These are phyloP conservation scores for Suillus lakei DNA, from an alignment of 768 basidiomycete genomes.

Conservation along the genomic window DNA sequence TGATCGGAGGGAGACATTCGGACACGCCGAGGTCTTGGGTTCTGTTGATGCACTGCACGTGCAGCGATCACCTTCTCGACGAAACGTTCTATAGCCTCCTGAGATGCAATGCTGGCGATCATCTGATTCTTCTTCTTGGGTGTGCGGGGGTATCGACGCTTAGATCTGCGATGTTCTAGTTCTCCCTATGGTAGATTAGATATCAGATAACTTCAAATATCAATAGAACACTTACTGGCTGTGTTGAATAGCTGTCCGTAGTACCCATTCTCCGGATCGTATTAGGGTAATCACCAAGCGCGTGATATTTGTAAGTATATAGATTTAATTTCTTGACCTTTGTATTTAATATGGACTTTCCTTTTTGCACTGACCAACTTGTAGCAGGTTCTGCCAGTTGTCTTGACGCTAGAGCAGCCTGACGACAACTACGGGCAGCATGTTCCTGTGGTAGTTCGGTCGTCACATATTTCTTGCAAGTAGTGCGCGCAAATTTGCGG, in stretches of 20 bases:
- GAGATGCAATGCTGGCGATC: conserved; percentile 26
- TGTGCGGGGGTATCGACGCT: conserved; percentile 39
- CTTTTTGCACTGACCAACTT: neutral
- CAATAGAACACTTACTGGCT: conserved; percentile 26
- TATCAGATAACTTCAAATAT: too few species aligned
- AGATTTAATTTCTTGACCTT: conserved; percentile 21
- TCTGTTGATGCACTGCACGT: too few species aligned
- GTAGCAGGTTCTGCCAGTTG: neutral
- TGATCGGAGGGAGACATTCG: too few species aligned
- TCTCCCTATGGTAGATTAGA: conserved; percentile 36
- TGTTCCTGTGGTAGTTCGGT: conserved; percentile 34
- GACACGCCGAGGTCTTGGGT: too few species aligned
- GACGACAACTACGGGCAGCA: conserved; percentile 23
- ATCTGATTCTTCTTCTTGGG: conserved; percentile 36
- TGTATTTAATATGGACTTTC: neutral
- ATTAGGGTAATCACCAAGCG: conserved; percentile 18
- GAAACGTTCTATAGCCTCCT: conserved; percentile 18
- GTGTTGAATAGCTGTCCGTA: conserved; percentile 42
- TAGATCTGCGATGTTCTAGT: conserved; percentile 39
- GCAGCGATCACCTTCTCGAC: conserved; percentile 22
- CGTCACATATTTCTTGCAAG: conserved; percentile 30
- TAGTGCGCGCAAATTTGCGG: conserved; percentile 25
- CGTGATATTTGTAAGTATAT: conserved; percentile 19
- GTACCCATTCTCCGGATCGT: conserved; percentile 31
- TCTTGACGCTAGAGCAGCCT: conserved; percentile 3